Evolutionary conservation across 768 basidiomycete genomes (phyloP).

Genomic region (Boletellus sp.): DNA sequence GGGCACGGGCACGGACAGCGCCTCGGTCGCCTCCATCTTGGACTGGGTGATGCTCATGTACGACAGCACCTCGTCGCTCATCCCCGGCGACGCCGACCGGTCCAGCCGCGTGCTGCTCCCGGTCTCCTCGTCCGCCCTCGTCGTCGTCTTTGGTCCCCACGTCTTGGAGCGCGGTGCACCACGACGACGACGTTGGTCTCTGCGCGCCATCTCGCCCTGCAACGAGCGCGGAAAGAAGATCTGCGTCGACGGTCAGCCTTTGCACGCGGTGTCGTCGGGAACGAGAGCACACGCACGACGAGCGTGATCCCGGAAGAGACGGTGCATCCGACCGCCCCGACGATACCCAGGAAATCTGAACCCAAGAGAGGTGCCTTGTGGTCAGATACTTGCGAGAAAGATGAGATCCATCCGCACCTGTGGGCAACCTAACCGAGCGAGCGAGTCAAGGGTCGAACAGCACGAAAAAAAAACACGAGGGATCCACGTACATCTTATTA

Average conservation of each 20-base stretch:
- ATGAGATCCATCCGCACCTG: slow-evolving; percentile 12
- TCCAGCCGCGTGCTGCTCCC: too few species aligned
- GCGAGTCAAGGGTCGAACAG: not conserved
- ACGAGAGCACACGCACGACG: slow-evolving; percentile 43
- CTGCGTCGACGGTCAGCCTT: slow-evolving; percentile 34
- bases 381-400: too few species aligned
- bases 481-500: slow-evolving; percentile 48
- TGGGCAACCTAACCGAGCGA: slow-evolving; percentile 21
- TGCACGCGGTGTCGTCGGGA: too few species aligned
- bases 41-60: slow-evolving; percentile 14
- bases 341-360: slow-evolving; percentile 55
- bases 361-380: too few species aligned
- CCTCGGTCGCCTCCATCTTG: slow-evolving; percentile 1
- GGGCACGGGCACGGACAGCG: not conserved
- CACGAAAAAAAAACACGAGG: not conserved
- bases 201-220: slow-evolving; percentile 56
- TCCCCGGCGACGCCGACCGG: too few species aligned
- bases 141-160: too few species aligned
- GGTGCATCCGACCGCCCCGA: slow-evolving; percentile 55
- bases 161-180: too few species aligned
- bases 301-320: slow-evolving; percentile 75
- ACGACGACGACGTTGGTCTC: slow-evolving; percentile 35
- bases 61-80: not conserved
- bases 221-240: slow-evolving; percentile 84
- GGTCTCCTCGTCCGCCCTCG: too few species aligned